Conservation (phyloP, 116 monocot species). For the Posidonia oceanica region DNA sequence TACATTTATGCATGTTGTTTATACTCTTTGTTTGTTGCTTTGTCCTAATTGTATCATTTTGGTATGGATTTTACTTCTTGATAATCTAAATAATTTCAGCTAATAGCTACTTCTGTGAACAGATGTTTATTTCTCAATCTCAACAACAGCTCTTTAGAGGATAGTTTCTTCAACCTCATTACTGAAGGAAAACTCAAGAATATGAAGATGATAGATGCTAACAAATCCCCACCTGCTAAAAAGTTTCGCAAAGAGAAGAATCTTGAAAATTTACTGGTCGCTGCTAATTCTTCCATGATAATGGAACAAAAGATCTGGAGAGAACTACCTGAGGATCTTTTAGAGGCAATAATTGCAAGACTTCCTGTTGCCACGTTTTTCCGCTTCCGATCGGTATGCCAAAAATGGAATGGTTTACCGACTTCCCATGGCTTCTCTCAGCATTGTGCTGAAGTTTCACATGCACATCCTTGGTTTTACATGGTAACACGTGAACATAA, state of each 20-base stretch:
- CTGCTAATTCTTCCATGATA: constrained; percentile 18
- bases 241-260: constrained; percentile 30
- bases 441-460: constrained; percentile 30
- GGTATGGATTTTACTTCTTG: too few species aligned
- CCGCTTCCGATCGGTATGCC: constrained; percentile 76
- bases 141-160: neutral
- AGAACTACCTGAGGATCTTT: constrained; percentile 72
- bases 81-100: too few species aligned
- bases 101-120: too few species aligned
- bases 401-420: constrained; percentile 58
- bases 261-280: constrained; percentile 7
- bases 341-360: constrained; percentile 63
- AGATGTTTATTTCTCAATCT: neutral
- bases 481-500: constrained; percentile 24
- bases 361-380: constrained; percentile 64
- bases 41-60: too few species aligned
- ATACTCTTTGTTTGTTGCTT: too few species aligned
- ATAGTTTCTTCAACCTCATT: neutral
- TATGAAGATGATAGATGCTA: neutral
- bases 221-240: constrained; percentile 19
- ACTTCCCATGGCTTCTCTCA: constrained; percentile 44
- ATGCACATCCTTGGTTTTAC: constrained; percentile 52
- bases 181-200: neutral
- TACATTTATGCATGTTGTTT: too few species aligned
- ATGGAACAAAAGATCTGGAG: constrained; percentile 75